Evolutionary conservation across 2,329 filamentous ascomycete species (phyloP).

Genomic region (Daldinia sp.): DNA sequence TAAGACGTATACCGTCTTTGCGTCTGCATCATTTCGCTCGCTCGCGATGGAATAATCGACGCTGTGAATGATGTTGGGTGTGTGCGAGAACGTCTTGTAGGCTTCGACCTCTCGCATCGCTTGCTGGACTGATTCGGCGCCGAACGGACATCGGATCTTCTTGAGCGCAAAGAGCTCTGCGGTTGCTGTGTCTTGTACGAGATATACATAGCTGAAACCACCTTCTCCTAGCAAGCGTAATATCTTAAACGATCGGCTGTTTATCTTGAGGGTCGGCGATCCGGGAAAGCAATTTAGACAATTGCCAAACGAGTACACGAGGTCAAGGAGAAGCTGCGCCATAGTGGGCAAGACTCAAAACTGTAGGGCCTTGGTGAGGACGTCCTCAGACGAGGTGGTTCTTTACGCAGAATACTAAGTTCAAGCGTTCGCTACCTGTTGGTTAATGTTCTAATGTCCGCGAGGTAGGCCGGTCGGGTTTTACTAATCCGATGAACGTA

Average conservation of each 20-base stretch:
- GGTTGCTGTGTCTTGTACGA: slow-evolving; percentile 88
- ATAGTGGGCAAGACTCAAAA: slow-evolving; percentile 55
- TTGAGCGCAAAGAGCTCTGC: slow-evolving; percentile 92
- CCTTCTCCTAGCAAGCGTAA: slow-evolving; percentile 93
- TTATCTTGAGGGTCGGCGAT: slow-evolving; percentile 93
- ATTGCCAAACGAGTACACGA: slow-evolving; percentile 90
- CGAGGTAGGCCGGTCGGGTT: slow-evolving; percentile 8
- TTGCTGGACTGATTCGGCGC: slow-evolving; percentile 92
- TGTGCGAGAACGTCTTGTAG: slow-evolving; percentile 86
- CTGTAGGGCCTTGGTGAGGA: background rate
- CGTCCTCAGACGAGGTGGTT: slow-evolving; percentile 6
- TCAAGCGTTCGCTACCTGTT: slow-evolving; percentile 10
- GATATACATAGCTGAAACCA: slow-evolving; percentile 98
- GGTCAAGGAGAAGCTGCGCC: slow-evolving; percentile 86
- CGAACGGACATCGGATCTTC: slow-evolving; percentile 98
- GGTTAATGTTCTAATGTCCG: too few relatives aligned
- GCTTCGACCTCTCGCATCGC: slow-evolving; percentile 98
- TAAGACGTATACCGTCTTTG: slow-evolving; percentile 96
- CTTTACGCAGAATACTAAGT: slow-evolving; percentile 3
- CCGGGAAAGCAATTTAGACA: slow-evolving; percentile 97
- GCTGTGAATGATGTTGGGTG: slow-evolving; percentile 74
- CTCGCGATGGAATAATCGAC: slow-evolving; percentile 62
- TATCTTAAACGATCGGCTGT: slow-evolving; percentile 94
- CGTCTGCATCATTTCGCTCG: slow-evolving; percentile 65
- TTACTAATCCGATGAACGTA: background rate